Base-by-base conservation (phyloP, 768 basidiomycete genomes). In the Pulveroboletus ravenelii region DNA sequence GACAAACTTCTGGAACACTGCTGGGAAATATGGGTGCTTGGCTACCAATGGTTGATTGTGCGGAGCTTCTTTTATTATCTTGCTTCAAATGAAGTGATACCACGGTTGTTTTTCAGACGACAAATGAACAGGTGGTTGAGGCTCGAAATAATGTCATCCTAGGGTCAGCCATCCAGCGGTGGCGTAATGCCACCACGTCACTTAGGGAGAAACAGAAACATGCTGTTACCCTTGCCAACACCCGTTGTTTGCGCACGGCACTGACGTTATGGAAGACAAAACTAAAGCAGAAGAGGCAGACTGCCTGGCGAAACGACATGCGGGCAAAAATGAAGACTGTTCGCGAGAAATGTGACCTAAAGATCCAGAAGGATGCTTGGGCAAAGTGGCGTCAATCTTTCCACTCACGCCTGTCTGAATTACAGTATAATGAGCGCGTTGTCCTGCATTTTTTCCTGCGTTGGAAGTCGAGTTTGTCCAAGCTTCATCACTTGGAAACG, bases 1-100 rank as follows among this genome's bases (percentile, higher is more conserved):
- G 79, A 82, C 45, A 76, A 74, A 45, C 68, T 92, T 50, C 45
- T 89, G 25, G 82, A 84, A 59, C 80, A 80, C 14, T 90, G 81
- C 59, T 87, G 83, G 81, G 78, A 83, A 42, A 78, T 84, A 51
- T 93, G 91, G 91, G 74, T 72, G 41, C 78, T 81, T 60, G 82
- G 83, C 2, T 78, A 78, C 58, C 67, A 78, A 40, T 91, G 90
- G 89, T 80, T 89, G 58, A 68, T 74, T 53, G 91, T 91, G 69
- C 52, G 88, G 73, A 37, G 50, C 35, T 51, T 50, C 43, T 38
- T 42, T 48, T 52, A 46, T 41, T 58, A 29, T 45, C 37, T 54
- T 34, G 43, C 45, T 54, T 47, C 58, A 51, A 45, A 44, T 51
- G 54, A 47, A 40, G 45, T 55, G 51, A 58, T 45, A 31, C 47